Evolutionary conservation across 495 filamentous ascomycete species (phyloP).

Genomic region (Achaetomiella virescens): DNA sequence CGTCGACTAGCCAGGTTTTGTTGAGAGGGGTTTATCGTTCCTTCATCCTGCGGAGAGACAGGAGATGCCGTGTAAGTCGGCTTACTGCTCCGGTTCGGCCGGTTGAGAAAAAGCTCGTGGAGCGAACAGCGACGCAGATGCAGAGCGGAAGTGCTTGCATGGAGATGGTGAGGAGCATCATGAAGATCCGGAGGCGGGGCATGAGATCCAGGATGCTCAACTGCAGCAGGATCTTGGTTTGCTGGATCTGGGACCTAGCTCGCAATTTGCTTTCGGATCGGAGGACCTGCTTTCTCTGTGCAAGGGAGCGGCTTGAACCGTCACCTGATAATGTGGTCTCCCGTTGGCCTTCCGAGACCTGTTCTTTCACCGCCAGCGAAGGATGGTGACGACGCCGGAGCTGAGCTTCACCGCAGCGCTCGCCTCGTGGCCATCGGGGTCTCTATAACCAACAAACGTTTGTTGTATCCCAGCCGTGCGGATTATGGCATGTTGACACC

Average conservation of each 20-base stretch:
- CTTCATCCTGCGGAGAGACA: no score
- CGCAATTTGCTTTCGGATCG: background rate
- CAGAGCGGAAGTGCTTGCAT: background rate
- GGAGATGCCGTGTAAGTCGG: constrained; percentile 1
- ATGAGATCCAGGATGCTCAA: background rate
- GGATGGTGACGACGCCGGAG: background rate
- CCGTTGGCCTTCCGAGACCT: background rate
- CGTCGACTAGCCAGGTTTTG: background rate
- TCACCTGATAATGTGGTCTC: background rate
- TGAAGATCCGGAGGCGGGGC: background rate
- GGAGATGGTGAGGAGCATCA: background rate
- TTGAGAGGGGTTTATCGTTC: background rate
- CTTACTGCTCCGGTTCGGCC: background rate
- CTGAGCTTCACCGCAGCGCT: background rate
- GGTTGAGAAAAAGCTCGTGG: background rate
- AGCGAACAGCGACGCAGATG: background rate
- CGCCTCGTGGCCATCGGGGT: background rate
- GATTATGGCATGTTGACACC: background rate
- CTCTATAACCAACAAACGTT: background rate
- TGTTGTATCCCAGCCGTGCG: background rate
- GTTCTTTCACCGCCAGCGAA: background rate
- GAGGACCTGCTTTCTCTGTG: constrained; percentile 2
- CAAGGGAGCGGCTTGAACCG: background rate
- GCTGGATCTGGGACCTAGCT: background rate
- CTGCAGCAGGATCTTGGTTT: background rate